These are phyloP conservation scores for Ascocoryne sarcoides DNA, from an alignment of 2,329 filamentous ascomycete species.

Conservation along the genomic window DNA sequence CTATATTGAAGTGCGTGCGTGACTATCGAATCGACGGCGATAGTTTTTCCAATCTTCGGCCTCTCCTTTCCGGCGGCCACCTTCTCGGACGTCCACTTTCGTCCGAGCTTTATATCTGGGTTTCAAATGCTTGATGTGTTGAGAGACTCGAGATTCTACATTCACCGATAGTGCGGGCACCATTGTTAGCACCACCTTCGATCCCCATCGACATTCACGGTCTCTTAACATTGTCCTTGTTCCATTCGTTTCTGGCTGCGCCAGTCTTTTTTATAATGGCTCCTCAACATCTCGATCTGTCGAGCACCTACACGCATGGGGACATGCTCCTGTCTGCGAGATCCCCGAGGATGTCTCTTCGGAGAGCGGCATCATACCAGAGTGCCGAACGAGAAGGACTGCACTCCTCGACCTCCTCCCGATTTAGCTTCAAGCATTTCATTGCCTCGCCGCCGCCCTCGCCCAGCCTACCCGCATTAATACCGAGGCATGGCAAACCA, in stretches of 20 bases:
- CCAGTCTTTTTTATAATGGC: slow-evolving; percentile 22
- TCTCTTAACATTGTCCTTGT: neutral
- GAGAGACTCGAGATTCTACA: slow-evolving; percentile 5
- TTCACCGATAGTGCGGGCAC: slow-evolving; percentile 4
- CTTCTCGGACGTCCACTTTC: slow-evolving; percentile 1
- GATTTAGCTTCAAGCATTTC: slow-evolving; percentile 59
- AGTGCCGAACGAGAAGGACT: slow-evolving; percentile 44
- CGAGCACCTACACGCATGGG: slow-evolving; percentile 31
- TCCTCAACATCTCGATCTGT: slow-evolving; percentile 23
- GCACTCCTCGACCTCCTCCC: slow-evolving; percentile 50
- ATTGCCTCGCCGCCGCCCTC: slow-evolving; percentile 62
- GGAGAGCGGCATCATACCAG: slow-evolving; percentile 49
- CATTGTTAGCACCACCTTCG: slow-evolving; percentile 8
- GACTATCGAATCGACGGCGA: neutral
- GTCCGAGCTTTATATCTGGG: too few relatives aligned
- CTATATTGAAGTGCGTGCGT: neutral
- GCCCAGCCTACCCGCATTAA: slow-evolving; percentile 58
- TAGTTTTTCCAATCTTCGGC: neutral
- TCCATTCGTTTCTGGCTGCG: slow-evolving; percentile 22
- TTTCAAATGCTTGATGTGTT: too few relatives aligned
- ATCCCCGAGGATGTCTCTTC: slow-evolving; percentile 47
- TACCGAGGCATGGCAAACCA: slow-evolving; percentile 55
- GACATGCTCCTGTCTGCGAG: slow-evolving; percentile 30
- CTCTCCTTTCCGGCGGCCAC: neutral
- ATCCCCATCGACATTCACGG: slow-evolving; percentile 1